A percentile compares a stretch with the other conserved stretches of the same genome.
phyloP scores from a whole-genome alignment of 495 filamentous ascomycete genomes.

The Aspergillus steynii region DNA sequence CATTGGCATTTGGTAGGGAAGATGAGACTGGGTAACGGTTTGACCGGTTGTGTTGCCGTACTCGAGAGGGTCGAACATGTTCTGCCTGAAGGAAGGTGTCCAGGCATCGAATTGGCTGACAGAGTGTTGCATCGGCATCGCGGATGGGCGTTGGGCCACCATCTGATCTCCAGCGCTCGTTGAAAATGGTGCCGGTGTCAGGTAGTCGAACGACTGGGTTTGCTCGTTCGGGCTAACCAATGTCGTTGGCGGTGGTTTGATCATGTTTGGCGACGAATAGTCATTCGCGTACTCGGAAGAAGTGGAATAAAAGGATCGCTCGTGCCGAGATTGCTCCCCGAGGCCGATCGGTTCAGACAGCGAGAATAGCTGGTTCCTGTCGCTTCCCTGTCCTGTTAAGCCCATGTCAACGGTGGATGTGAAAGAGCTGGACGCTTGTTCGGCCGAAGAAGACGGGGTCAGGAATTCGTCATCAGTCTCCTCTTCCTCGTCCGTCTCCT shows the following conservation, averaged over 20 bases:
- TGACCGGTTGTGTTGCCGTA: constrained; percentile 28
- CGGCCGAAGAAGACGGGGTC: constrained; percentile 35
- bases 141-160: constrained; percentile 22
- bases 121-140: constrained; percentile 25
- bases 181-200: constrained; percentile 29
- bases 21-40: constrained; percentile 25
- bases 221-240: constrained; percentile 36
- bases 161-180: constrained; percentile 20
- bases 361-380: constrained; percentile 27
- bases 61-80: constrained; percentile 41
- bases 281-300: constrained; percentile 36
- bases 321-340: constrained; percentile 31
- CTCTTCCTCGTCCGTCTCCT: constrained; percentile 20
- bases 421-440: constrained; percentile 28
- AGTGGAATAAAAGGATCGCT: constrained; percentile 33
- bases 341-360: constrained; percentile 35
- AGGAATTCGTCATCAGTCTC: constrained; percentile 32
- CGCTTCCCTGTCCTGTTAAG: constrained; percentile 19
- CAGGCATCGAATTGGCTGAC: constrained; percentile 36
- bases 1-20: constrained; percentile 39
- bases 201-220: constrained; percentile 35
- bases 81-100: constrained; percentile 41
- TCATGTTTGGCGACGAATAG: constrained; percentile 34
- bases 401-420: constrained; percentile 32
- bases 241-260: constrained; percentile 32